phyloP scores from a whole-genome alignment of 768 basidiomycete species.

The Holtermanniella nyarrowii region DNA sequence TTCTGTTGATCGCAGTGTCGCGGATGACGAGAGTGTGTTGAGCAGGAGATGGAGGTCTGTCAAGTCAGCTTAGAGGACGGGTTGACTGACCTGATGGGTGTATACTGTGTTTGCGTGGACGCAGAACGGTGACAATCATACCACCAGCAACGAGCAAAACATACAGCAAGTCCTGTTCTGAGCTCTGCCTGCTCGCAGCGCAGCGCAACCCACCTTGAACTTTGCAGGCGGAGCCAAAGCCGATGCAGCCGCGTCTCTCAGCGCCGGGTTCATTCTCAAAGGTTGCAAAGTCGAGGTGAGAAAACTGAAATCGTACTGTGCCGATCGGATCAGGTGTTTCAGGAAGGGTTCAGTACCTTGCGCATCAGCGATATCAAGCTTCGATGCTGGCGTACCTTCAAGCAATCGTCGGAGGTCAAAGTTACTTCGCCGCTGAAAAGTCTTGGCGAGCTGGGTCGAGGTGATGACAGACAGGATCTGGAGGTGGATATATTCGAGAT shows the following conservation, averaged over 20 bases:
- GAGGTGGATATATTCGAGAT: constrained; percentile 89
- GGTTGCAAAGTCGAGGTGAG: constrained; percentile 70
- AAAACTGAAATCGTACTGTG: constrained; percentile 73
- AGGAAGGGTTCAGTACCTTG: constrained; percentile 75
- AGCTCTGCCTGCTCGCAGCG: not conserved
- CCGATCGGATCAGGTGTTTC: constrained; percentile 55
- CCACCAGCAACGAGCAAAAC: constrained; percentile 71
- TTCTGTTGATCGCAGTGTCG: constrained; percentile 62
- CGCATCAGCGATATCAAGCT: not conserved
- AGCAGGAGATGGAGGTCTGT: constrained; percentile 83
- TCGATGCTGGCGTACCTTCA: constrained; percentile 28
- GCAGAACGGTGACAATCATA: constrained; percentile 70
- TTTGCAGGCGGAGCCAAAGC: constrained; percentile 67
- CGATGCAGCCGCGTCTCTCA: constrained; percentile 69
- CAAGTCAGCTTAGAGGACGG: not conserved
- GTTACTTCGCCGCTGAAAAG: constrained; percentile 82
- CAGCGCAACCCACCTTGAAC: constrained; percentile 53
- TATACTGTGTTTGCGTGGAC: constrained; percentile 87
- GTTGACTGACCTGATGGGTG: constrained; percentile 66
- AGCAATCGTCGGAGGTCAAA: constrained; percentile 59
- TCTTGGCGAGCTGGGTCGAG: constrained; percentile 65
- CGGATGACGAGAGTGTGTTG: constrained; percentile 77
- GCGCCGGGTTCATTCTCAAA: constrained; percentile 57
- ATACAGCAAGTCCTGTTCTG: constrained; percentile 74
- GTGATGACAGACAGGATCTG: constrained; percentile 88